These are phyloP conservation scores for Coelastrella sp. DNA, from an alignment of 139 green algal species.

Conservation along the genomic window DNA sequence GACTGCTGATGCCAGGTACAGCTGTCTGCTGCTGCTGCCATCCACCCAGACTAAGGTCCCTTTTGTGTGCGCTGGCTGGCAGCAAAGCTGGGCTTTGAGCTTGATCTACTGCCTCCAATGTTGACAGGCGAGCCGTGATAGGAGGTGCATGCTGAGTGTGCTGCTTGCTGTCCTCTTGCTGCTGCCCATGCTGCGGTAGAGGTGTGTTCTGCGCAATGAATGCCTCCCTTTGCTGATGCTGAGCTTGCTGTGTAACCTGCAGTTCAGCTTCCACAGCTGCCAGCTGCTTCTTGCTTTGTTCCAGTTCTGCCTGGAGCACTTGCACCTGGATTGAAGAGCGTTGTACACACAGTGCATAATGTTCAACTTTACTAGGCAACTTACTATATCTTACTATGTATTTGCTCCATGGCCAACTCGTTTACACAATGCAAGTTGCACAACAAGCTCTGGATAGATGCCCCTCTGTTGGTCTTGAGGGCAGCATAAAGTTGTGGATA, in stretches of 20 bases:
- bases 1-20: conserved; percentile 6
- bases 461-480: too few relatives aligned
- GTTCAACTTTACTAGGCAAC: too few relatives aligned
- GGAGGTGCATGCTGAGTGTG: conserved; percentile 1
- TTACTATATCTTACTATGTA: too few relatives aligned
- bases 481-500: too few relatives aligned
- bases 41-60: not conserved
- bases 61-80: not conserved
- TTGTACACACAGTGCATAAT: not conserved
- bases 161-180: conserved; percentile 12
- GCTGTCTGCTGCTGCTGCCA: conserved; percentile 38
- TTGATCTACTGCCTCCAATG: not conserved
- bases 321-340: conserved; percentile 37
- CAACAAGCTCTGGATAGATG: too few relatives aligned
- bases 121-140: not conserved
- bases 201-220: conserved; percentile 33
- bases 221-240: conserved; percentile 30
- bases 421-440: too few relatives aligned
- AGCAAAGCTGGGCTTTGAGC: not conserved
- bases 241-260: too few relatives aligned
- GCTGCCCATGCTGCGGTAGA: not conserved
- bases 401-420: too few relatives aligned
- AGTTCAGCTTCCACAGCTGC: not conserved
- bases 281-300: conserved; percentile 12
- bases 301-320: conserved; percentile 48